Evolutionary conservation across 345 rosid genomes (phyloP).

Genomic region (Gossypium australe): DNA sequence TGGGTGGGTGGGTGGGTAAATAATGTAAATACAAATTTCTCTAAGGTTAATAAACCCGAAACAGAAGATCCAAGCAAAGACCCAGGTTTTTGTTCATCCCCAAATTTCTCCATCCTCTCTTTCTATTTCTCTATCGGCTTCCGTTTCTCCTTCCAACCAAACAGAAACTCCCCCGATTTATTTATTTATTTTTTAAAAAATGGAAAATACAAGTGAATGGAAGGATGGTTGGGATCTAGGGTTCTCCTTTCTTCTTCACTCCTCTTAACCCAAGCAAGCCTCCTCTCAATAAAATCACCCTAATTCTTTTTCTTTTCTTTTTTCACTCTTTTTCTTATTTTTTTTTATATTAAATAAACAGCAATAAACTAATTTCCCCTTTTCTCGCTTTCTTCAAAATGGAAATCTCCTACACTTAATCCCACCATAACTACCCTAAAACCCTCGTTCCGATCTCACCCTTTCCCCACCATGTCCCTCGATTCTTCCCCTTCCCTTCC

Average conservation of each 20-base stretch:
- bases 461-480: slow-evolving; percentile 33
- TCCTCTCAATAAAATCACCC: neutral
- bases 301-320: neutral
- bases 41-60: no score
- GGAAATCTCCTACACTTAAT: slow-evolving; percentile 31
- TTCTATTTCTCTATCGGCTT: neutral
- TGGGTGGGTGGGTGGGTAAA: no score
- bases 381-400: slow-evolving; percentile 12
- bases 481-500: slow-evolving; percentile 47
- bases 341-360: neutral
- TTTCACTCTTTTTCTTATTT: neutral
- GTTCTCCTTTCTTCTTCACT: slow-evolving; percentile 16
- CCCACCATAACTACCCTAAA: slow-evolving; percentile 29
- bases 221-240: slow-evolving; percentile 25
- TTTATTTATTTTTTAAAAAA: neutral
- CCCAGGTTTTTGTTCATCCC: neutral
- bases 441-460: slow-evolving; percentile 41
- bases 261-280: slow-evolving; percentile 1
- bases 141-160: neutral
- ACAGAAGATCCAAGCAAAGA: no score
- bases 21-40: no score
- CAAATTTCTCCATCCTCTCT: neutral
- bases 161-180: neutral
- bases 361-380: neutral
- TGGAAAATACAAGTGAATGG: neutral